Evolutionary conservation across 1,139 yeast species (phyloP), one percentile per base, ranked within the genome.

Genomic region (Meyerozyma smithsonii): DNA sequence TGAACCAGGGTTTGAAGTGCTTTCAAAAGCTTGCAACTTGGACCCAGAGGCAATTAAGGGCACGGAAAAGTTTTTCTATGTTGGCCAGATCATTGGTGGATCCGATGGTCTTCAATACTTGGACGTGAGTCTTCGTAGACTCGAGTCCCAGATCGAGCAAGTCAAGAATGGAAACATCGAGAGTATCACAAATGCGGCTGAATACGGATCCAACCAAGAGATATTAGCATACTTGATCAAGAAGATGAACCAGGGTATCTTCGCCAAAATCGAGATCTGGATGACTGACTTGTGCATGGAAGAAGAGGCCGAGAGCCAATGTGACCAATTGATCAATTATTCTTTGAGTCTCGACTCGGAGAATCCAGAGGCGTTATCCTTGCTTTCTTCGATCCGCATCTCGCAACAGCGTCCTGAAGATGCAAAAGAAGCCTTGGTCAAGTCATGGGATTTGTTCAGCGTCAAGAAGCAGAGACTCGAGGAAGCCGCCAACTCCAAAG

Each of bases 201-300:
- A 68, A 4, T 69, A 69, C 52, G 50, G 58, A 7, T 52, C 61
- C 5, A 49, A 64, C 49, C 51, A 44, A 25, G 43, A 47, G 10
- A 51, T 66, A 37, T 53, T 55, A 1, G 59, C 58, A 28, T 71
- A 76, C 50, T 59, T 84, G 23, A 55, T 72, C 39, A 69, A 68
- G 45, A 81, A 80, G 53, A 51, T 81, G 41, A 80, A 84, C 48
- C 85, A 81, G 55, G 96, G 94, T 0, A 69, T 88, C 23, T 81
- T 90, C 49, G 84, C 96, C 8, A 75, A 84, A 65, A 84, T 92
- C 52, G 99, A 92, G 62, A 87, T 94, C 45, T 92, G 97, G 97
- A 92, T 92, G 98, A 94, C 99, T 1, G 99, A 92, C 66, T 70
- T 92, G 48, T 90, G 97, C 58, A 89, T 90, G 96, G 95, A 87